These are phyloP conservation scores for Blastocystis sp. DNA, from an alignment of 352 stramenopile species.

Conservation along the genomic window DNA sequence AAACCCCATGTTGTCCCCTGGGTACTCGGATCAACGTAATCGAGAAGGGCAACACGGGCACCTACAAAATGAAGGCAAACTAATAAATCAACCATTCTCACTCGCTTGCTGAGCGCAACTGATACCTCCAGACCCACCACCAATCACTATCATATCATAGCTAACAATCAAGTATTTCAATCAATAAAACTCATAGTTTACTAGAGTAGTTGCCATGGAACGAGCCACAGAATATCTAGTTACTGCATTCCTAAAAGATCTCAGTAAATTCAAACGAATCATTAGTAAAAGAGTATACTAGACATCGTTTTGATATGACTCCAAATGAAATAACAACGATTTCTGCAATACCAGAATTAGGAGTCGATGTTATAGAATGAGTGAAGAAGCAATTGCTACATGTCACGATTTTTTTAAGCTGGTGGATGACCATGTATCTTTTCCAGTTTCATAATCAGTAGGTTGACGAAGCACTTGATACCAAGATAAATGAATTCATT, in stretches of 20 bases:
- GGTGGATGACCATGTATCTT: neutral
- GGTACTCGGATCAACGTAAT: constrained; percentile 87
- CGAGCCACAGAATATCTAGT: neutral
- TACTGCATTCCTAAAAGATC: neutral
- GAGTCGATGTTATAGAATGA: neutral
- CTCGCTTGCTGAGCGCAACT: constrained; percentile 64
- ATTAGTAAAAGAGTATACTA: neutral
- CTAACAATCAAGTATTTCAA: neutral
- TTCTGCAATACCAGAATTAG: neutral
- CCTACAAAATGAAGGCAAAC: neutral
- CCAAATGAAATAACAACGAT: neutral
- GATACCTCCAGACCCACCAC: constrained; percentile 66
- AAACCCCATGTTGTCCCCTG: constrained; percentile 81
- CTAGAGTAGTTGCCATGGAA: neutral
- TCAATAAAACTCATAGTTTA: neutral
- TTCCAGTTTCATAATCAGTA: neutral
- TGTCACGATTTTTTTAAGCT: constrained; percentile 38
- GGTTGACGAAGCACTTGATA: neutral
- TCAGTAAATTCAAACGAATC: neutral
- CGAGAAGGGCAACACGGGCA: constrained; percentile 80
- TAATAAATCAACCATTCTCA: neutral
- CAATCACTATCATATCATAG: constrained; percentile 66
- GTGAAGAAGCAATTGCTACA: neutral
- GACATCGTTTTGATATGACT: neutral
- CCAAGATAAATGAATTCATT: neutral